Conservation (phyloP, 495 filamentous ascomycete genomes). For the Cercophora samala region DNA sequence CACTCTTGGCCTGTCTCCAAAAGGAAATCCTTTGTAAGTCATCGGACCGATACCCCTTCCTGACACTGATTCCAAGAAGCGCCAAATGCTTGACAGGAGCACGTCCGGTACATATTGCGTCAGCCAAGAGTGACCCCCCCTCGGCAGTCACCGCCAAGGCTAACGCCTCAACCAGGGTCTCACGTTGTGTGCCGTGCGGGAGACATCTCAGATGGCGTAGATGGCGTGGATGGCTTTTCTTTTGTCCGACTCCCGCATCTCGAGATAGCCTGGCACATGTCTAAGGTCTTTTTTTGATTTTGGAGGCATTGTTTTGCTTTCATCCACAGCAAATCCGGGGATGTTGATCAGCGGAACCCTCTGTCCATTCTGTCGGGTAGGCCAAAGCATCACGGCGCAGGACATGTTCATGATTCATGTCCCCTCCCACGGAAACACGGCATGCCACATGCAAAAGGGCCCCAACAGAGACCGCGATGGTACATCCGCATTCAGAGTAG, state of each 20-base stretch:
- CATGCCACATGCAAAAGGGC: background rate
- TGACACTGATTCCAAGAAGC: background rate
- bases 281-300: no score
- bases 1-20: background rate
- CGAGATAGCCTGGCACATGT: background rate
- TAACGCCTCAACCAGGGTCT: background rate
- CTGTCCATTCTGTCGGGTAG: background rate
- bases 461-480: background rate
- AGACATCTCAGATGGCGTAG: background rate
- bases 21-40: background rate
- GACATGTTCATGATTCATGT: background rate
- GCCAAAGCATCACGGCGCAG: background rate
- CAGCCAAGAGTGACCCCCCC: background rate
- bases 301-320: background rate
- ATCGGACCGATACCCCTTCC: background rate
- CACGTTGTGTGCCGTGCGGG: background rate
- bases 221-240: background rate
- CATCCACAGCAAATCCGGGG: background rate
- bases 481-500: slow-evolving; percentile 6
- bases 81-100: background rate
- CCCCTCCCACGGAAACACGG: background rate
- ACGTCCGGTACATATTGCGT: background rate
- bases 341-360: background rate
- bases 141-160: background rate
- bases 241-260: background rate